These are phyloP conservation scores for Alloteropsis semialata DNA, from an alignment of 176 grass and related monocot genomes.

Conservation along the genomic window DNA sequence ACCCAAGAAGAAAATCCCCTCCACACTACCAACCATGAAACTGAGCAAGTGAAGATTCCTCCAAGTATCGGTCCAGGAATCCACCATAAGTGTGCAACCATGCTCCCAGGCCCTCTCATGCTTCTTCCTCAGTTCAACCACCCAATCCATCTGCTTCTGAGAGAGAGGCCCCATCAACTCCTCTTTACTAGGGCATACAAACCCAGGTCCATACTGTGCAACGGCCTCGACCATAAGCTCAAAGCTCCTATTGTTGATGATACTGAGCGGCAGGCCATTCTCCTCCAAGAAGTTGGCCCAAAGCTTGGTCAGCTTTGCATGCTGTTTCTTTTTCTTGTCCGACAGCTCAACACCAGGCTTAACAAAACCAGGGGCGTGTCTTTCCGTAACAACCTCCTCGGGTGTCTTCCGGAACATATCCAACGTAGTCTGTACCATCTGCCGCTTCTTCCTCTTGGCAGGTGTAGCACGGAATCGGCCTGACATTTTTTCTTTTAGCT, in stretches of 20 bases:
- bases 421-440: background rate
- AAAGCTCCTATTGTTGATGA: background rate
- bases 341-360: no score
- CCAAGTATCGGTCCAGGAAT: background rate
- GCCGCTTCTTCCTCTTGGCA: background rate
- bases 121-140: background rate
- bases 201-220: background rate
- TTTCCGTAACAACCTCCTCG: background rate
- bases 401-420: background rate
- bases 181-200: background rate
- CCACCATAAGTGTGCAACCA: background rate
- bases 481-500: background rate
- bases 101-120: background rate
- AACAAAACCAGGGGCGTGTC: background rate
- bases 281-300: background rate
- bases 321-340: no score
- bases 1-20: background rate
- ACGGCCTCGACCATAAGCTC: background rate
- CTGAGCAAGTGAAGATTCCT: background rate
- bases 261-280: background rate
- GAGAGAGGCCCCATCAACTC: background rate
- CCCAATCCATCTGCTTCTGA: background rate
- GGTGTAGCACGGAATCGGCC: background rate
- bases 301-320: background rate
- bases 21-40: slow-evolving; percentile 5